These are phyloP conservation scores for Diplosphaera chodatii DNA, from an alignment of 139 green algal genomes.

Conservation along the genomic window DNA sequence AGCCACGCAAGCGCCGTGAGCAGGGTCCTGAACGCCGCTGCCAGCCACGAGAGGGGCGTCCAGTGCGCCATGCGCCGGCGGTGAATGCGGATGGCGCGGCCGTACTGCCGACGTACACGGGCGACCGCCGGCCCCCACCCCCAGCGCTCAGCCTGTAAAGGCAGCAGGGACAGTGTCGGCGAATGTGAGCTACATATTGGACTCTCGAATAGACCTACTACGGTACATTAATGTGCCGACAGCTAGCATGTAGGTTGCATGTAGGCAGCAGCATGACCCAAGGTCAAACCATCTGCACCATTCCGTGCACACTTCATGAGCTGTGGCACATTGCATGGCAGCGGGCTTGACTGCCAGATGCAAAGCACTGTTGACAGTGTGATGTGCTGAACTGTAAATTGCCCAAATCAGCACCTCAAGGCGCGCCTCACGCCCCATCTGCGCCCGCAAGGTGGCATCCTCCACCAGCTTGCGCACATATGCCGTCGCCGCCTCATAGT, in stretches of 20 bases:
- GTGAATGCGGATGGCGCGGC: slow-evolving; percentile 42
- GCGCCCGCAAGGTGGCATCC: slow-evolving; percentile 16
- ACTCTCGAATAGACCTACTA: too few relatives aligned
- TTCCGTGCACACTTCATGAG: too few relatives aligned
- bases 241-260: too few relatives aligned
- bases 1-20: not conserved
- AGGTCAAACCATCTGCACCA: too few relatives aligned
- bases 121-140: slow-evolving; percentile 52
- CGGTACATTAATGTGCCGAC: too few relatives aligned
- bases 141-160: slow-evolving; percentile 26
- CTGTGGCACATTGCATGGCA: too few relatives aligned
- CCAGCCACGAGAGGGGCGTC: not conserved
- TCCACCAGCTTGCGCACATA: slow-evolving; percentile 23
- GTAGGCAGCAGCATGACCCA: too few relatives aligned
- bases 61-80: not conserved
- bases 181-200: too few relatives aligned
- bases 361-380: too few relatives aligned
- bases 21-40: not conserved
- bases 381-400: too few relatives aligned
- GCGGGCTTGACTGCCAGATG: too few relatives aligned
- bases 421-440: slow-evolving; percentile 16
- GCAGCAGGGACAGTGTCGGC: too few relatives aligned
- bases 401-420: slow-evolving; percentile 11
- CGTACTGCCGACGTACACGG: slow-evolving; percentile 53
- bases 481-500: slow-evolving; percentile 31